Conservation (phyloP, 2,329 filamentous ascomycete species). For the Trichoderma atrobrunneum region DNA sequence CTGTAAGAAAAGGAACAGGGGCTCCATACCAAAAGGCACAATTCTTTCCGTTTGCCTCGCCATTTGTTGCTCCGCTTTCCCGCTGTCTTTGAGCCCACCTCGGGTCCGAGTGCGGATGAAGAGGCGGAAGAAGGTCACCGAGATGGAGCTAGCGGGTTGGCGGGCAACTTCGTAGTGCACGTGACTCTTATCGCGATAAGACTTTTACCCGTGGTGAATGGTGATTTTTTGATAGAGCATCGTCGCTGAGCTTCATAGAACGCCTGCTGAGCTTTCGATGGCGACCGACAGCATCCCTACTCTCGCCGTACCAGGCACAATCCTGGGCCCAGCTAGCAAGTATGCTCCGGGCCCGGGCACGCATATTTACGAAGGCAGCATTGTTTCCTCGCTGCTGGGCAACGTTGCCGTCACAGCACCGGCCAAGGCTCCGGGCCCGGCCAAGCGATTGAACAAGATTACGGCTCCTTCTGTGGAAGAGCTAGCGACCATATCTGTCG, state of each 20-base stretch:
- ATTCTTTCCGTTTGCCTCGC: background rate
- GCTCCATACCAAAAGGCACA: background rate
- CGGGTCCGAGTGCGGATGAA: slow-evolving; percentile 5
- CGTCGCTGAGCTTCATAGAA: background rate
- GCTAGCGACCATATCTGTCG: slow-evolving; percentile 56
- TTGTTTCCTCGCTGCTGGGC: slow-evolving; percentile 82
- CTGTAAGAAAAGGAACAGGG: background rate
- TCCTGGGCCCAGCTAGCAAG: slow-evolving; percentile 64
- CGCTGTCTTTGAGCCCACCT: background rate
- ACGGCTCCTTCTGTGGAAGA: slow-evolving; percentile 43
- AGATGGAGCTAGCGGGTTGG: background rate
- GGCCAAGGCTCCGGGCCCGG: slow-evolving; percentile 47
- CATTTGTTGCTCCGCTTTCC: background rate
- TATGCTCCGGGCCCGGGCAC: slow-evolving; percentile 78
- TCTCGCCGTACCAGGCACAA: slow-evolving; percentile 77
- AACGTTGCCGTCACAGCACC: slow-evolving; percentile 56
- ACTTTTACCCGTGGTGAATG: background rate
- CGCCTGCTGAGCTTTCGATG: slow-evolving; percentile 24
- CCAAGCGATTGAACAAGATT: slow-evolving; percentile 60
- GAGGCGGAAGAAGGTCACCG: background rate
- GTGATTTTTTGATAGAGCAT: slow-evolving; percentile 5
- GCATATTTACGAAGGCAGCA: slow-evolving; percentile 70
- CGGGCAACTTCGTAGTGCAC: background rate
- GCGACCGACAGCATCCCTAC: slow-evolving; percentile 41
- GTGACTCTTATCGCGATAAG: slow-evolving; percentile 17